phyloP scores from a whole-genome alignment of 768 basidiomycete species.

The Paxillus involutus region DNA sequence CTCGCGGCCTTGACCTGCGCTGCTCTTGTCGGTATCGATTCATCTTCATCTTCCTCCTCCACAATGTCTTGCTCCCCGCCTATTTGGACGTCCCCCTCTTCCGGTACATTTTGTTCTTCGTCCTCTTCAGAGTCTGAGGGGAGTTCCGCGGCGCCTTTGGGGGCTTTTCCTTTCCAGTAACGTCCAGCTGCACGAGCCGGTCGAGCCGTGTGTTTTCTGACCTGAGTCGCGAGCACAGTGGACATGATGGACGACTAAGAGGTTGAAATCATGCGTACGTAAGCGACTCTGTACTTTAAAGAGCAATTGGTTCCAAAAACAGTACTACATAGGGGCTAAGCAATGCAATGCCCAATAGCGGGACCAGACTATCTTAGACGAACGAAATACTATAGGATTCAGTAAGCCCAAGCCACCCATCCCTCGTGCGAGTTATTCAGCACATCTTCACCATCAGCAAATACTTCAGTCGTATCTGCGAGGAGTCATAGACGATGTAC shows the following conservation, averaged over 20 bases:
- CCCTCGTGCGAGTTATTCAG: conserved; percentile 1
- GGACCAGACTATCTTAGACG: no score
- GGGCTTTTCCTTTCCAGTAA: conserved; percentile 90
- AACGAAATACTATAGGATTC: no score
- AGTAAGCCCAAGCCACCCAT: not conserved
- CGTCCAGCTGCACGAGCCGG: conserved; percentile 77
- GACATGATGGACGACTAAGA: conserved; percentile 20
- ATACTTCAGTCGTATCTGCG: conserved; percentile 59
- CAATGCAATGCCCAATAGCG: no score
- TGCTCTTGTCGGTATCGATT: conserved; percentile 39
- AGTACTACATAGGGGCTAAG: no score
- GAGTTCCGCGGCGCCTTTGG: conserved; percentile 63
- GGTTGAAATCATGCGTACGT: conserved; percentile 1
- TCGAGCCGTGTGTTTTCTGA: conserved; percentile 73
- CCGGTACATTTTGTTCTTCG: conserved; percentile 39
- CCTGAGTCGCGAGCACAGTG: conserved; percentile 33
- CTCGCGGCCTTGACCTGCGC: conserved; percentile 38
- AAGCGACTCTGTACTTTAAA: conserved; percentile 4
- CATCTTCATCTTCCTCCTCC: conserved; percentile 48
- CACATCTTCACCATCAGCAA: conserved; percentile 55
- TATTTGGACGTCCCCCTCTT: conserved; percentile 60
- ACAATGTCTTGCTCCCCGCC: conserved; percentile 56
- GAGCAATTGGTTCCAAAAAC: no score
- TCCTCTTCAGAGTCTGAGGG: conserved; percentile 69
- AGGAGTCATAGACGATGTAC: conserved; percentile 62